Evolutionary conservation across 176 grass and related monocot genomes (phyloP), one percentile per base, ranked within the genome.

Genomic region (Raddia distichophylla): DNA sequence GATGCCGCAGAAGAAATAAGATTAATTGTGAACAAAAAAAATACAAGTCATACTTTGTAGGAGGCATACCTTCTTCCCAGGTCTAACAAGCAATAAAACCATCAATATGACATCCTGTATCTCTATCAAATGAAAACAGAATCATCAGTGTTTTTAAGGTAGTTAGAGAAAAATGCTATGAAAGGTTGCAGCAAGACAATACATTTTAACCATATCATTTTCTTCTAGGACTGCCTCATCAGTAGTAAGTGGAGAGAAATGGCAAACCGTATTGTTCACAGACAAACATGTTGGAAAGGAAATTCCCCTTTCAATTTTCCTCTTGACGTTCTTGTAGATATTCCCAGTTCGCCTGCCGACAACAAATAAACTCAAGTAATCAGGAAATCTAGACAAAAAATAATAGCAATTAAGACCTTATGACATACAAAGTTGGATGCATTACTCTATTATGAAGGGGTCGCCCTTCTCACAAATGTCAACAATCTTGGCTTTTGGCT

Each of bases 381-480:
- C 19, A 89, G 43, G 3, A 63, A 78, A 86, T 47, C n/a, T 18
- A 79, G 49, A 10, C 37, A 40, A 40, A 80, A 85, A 74, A 45
- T 67, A 77, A 59, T 58, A 79, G 17, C 3, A 50, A 60, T 15
- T 16, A 71, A 76, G 1, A 66, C 57, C 3, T 7, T 18, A 27
- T 58, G 18, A 8, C 80, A 71, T 56, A 75, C 45, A 55, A 66
- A 61, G 35, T 7, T 18, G 49, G 56, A 27, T 32, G 3, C 13
- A 81, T 80, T 91, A 99, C 97, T 99, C 97, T 87, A 69, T 96
- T 35, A 99, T 99, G 67, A 90, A 99, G 48, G 64, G 37, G 61
- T 99, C 97, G 5, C 93, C 97, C 77, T 91, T 95, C 87, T 96
- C 97, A 69, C 97, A 99, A 3, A 99, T 83, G 81, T 99, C 93